Evolutionary conservation across 352 stramenopile species (phyloP).

Genomic region (Phytophthora gonapodyides): DNA sequence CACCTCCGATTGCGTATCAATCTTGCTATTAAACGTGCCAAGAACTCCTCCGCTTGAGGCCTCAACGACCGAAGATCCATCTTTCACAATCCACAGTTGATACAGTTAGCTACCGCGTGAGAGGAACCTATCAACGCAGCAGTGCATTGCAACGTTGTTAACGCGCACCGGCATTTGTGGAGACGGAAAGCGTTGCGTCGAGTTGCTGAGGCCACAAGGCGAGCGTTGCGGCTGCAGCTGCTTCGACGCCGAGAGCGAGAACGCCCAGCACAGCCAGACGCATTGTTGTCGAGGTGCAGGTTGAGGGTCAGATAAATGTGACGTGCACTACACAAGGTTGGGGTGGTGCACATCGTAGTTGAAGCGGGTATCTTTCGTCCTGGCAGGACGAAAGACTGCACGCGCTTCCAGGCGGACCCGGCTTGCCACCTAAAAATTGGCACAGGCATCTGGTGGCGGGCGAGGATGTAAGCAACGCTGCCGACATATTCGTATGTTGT

Average conservation of each 20-base stretch:
- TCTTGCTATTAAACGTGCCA: conserved; percentile 30
- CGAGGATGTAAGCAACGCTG: too few relatives aligned
- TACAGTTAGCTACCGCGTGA: neutral
- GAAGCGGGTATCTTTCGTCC: too few relatives aligned
- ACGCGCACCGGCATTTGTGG: conserved; percentile 21
- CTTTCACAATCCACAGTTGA: conserved; percentile 18
- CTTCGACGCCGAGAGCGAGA: conserved; percentile 10
- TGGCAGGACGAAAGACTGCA: too few relatives aligned
- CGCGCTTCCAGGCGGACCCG: too few relatives aligned
- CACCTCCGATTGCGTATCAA: conserved; percentile 25
- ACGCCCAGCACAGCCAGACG: conserved; percentile 18
- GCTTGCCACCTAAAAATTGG: too few relatives aligned
- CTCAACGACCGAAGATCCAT: conserved; percentile 26
- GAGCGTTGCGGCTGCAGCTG: conserved; percentile 19
- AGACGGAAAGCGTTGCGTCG: conserved; percentile 28
- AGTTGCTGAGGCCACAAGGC: conserved; percentile 40
- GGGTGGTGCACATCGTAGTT: neutral
- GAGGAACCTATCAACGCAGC: neutral
- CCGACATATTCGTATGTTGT: too few relatives aligned
- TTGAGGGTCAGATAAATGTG: neutral
- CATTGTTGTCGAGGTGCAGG: conserved; percentile 22
- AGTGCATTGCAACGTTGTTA: too few relatives aligned
- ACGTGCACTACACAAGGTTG: too few relatives aligned
- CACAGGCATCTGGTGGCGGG: too few relatives aligned
- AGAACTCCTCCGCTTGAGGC: conserved; percentile 32